Evolutionary conservation across 371 early-diverging fungal genomes (phyloP).

Genomic region (Mortierella sp.): DNA sequence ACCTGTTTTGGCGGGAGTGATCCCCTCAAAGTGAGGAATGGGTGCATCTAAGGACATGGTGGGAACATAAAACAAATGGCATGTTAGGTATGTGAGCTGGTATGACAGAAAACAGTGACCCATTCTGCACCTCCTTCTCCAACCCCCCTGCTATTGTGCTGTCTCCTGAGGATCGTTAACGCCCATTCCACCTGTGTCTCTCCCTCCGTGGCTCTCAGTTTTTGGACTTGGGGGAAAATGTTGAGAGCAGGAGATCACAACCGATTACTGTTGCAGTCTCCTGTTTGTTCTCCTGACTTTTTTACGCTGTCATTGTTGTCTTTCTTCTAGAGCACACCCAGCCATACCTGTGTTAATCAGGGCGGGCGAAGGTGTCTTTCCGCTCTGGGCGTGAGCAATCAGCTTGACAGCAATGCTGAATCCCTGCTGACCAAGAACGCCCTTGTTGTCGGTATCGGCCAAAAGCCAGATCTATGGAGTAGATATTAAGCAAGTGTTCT

Average conservation of each 20-base stretch:
- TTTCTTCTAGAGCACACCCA: neutral
- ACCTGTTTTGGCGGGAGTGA: slow-evolving; percentile 35
- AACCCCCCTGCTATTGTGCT: neutral
- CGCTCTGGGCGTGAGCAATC: slow-evolving; percentile 89
- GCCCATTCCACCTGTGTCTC: neutral
- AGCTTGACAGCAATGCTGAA: slow-evolving; percentile 89
- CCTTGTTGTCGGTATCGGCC: slow-evolving; percentile 83
- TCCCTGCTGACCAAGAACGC: slow-evolving; percentile 76
- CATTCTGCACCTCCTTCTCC: neutral
- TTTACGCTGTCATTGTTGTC: neutral
- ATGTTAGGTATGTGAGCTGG: slow-evolving; percentile 6
- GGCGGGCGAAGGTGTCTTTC: slow-evolving; percentile 65
- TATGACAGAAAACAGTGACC: slow-evolving; percentile 12
- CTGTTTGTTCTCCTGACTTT: slow-evolving; percentile 33
- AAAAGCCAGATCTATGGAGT: slow-evolving; percentile 84
- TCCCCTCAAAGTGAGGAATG: slow-evolving; percentile 47
- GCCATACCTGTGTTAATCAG: slow-evolving; percentile 61
- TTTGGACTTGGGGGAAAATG: neutral
- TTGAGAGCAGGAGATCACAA: neutral
- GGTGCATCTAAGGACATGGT: slow-evolving; percentile 30
- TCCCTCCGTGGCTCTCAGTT: neutral
- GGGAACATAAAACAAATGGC: neutral
- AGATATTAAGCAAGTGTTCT: neutral
- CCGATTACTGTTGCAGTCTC: neutral
- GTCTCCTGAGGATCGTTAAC: neutral